Conservation (phyloP, 2,329 filamentous ascomycete species). For the Xylaria sp. region DNA sequence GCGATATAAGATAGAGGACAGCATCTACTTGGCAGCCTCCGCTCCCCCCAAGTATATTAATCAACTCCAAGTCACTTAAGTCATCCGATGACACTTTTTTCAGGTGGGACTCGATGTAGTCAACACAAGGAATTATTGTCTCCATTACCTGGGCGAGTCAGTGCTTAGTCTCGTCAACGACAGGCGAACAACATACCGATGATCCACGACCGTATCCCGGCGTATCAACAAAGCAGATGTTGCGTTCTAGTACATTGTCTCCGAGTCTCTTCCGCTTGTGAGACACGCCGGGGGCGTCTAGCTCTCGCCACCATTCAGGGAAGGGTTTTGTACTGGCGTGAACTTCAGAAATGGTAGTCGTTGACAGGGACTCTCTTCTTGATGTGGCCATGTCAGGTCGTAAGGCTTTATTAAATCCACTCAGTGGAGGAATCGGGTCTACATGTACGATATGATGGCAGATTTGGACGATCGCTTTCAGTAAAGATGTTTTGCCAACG, state of each 20-base stretch:
- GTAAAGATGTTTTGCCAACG: constrained; percentile 87
- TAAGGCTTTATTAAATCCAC: constrained; percentile 37
- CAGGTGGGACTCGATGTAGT: constrained; percentile 79
- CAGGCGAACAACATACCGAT: constrained; percentile 56
- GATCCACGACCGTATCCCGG: constrained; percentile 68
- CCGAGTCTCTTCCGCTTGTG: constrained; percentile 75
- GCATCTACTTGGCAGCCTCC: constrained; percentile 87
- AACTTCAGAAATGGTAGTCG: constrained; percentile 68
- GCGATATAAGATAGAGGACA: constrained; percentile 82
- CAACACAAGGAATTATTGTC: constrained; percentile 67
- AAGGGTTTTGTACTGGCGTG: constrained; percentile 86
- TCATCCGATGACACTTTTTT: constrained; percentile 70
- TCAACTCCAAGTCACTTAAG: constrained; percentile 77
- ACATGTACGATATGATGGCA: constrained; percentile 96
- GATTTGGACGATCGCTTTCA: constrained; percentile 85
- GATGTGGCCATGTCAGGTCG: constrained; percentile 32
- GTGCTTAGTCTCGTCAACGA: constrained; percentile 8
- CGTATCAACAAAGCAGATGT: constrained; percentile 93
- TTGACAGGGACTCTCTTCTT: constrained; percentile 47
- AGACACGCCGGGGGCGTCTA: constrained; percentile 71
- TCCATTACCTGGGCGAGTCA: constrained; percentile 55
- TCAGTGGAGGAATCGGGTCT: constrained; percentile 67
- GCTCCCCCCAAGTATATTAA: constrained; percentile 80
- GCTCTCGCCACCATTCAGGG: constrained; percentile 87
- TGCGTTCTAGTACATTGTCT: constrained; percentile 85